Evolutionary conservation across 2,329 filamentous ascomycete genomes (phyloP), one percentile per base, ranked within the genome.

Genomic region (Ophiostoma sp.): DNA sequence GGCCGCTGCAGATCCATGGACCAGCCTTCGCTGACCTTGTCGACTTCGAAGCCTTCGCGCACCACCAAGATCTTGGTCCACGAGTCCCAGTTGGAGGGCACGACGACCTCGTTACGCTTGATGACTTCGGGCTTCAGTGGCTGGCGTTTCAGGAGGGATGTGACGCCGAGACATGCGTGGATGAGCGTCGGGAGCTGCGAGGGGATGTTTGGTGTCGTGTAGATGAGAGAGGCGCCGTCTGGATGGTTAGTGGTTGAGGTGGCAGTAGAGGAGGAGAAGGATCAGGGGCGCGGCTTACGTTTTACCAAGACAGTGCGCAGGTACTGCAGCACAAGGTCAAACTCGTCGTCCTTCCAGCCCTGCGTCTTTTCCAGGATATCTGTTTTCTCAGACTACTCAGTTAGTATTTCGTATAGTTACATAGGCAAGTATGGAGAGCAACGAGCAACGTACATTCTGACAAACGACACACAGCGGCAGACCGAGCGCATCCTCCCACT

Each of bases 21-120:
- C 95, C 95, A 99, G 65, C 89, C 91, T 69, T 88, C 85, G 74
- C 92, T 95, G 60, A 96, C 84, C 14, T 86, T 85, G 80, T 99
- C 95, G 36, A 96, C 91, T 73, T 98, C 92, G 74, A 98, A 98
- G 0, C 89, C 91, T 75, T 97, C 95, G 67, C 92, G 87, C 41
- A 98, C 82, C 62, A 98, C 92, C 58, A 94, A 86, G 70, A 99
- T 97, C 79, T 98, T 99, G 70, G 93, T 93, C 91, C 93, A 97
- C 0, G 93, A 97, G 78, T 99, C 95, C 95, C 95, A 99, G 77
- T 97, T 97, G 16, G 93, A 90, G 1, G 94, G 94, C 0, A 99
- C 91, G 5, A 97, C 84, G 67, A 99, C 93, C 82, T 96, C 96
- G 77, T 97, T 93, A 70, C 94, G 86, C 79, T 95, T 95, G 72